A percentile compares a stretch with the other conserved stretches of the same genome.
Evolutionary conservation across 2,329 filamentous ascomycete species (phyloP).

Genomic region (Colletotrichum lindemuthianum): DNA sequence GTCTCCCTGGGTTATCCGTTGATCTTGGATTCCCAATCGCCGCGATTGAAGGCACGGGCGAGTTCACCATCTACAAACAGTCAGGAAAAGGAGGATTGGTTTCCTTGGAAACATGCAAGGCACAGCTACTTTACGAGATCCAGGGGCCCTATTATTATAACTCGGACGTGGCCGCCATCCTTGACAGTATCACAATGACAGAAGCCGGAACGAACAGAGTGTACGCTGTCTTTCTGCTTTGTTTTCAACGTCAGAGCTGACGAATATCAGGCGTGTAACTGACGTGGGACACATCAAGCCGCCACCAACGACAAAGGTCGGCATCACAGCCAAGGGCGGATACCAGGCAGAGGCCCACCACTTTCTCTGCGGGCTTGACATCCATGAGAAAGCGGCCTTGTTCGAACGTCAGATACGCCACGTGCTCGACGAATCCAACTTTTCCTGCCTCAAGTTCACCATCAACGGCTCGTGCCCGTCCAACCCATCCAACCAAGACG

Average conservation of each 20-base stretch:
- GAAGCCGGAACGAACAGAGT: conserved; percentile 52
- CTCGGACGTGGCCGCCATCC: conserved; percentile 53
- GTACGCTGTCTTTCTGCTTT: background rate
- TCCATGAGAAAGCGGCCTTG: conserved; percentile 54
- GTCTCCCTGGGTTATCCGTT: conserved; percentile 45
- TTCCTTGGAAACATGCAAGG: conserved; percentile 45
- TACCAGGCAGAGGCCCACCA: conserved; percentile 58
- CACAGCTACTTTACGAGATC: conserved; percentile 57
- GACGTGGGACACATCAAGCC: conserved; percentile 39
- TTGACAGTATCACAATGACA: conserved; percentile 55
- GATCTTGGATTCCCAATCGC: conserved; percentile 61
- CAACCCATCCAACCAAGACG: conserved; percentile 55
- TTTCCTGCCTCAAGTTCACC: conserved; percentile 47
- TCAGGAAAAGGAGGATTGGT: conserved; percentile 35
- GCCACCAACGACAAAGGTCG: conserved; percentile 50
- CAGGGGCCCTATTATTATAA: conserved; percentile 57
- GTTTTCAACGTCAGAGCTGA: background rate
- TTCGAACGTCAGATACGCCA: conserved; percentile 51
- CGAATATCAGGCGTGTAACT: conserved; percentile 12
- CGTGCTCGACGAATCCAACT: conserved; percentile 46
- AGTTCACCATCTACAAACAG: conserved; percentile 60
- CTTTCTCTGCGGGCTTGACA: conserved; percentile 55
- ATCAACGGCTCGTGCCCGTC: conserved; percentile 49
- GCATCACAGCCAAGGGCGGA: conserved; percentile 54
- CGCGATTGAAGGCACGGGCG: conserved; percentile 56